Percentiles rank a stretch among this genome's conserved stretches.
These are phyloP conservation scores for Parafenestella ontariensis DNA, from an alignment of 2,329 filamentous ascomycete species.

Conservation along the genomic window DNA sequence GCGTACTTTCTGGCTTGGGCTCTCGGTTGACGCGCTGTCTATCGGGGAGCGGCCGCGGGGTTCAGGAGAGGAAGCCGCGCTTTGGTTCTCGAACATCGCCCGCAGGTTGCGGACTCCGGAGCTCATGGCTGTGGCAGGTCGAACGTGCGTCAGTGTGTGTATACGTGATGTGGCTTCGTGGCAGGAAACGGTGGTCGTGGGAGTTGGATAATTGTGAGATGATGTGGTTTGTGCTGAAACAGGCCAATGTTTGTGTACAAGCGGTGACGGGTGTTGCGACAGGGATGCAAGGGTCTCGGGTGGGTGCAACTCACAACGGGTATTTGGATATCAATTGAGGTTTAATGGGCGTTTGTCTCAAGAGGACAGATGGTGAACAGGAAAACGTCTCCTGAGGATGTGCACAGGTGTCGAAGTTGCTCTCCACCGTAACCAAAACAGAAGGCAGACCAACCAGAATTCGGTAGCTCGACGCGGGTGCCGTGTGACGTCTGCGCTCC, in stretches of 20 bases:
- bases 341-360: slow-evolving; percentile 2
- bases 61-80: slow-evolving; percentile 48
- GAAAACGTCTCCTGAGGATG: slow-evolving; percentile 5
- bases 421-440: slow-evolving; percentile 24
- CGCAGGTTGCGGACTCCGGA: slow-evolving; percentile 57
- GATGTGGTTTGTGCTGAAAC: slow-evolving; percentile 36
- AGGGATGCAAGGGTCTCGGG: slow-evolving; percentile 21
- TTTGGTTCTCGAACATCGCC: slow-evolving; percentile 58
- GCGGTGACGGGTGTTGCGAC: slow-evolving; percentile 21
- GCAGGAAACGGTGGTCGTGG: slow-evolving; percentile 3
- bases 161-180: slow-evolving; percentile 20
- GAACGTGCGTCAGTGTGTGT: slow-evolving; percentile 34
- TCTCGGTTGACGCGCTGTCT: slow-evolving; percentile 40
- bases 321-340: slow-evolving; percentile 3
- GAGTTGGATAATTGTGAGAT: slow-evolving; percentile 32
- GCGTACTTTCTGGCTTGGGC: slow-evolving; percentile 53
- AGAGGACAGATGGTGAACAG: slow-evolving; percentile 4
- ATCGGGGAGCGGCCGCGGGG: slow-evolving; percentile 54
- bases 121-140: slow-evolving; percentile 54
- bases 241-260: slow-evolving; percentile 33
- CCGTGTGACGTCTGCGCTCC: slow-evolving; percentile 16
- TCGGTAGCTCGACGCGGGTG: slow-evolving; percentile 15
- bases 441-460: slow-evolving; percentile 12
- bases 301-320: slow-evolving; percentile 29
- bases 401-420: slow-evolving; percentile 11